Base-by-base conservation (phyloP, 208 protist species). In the Novymonas esmeraldas region DNA sequence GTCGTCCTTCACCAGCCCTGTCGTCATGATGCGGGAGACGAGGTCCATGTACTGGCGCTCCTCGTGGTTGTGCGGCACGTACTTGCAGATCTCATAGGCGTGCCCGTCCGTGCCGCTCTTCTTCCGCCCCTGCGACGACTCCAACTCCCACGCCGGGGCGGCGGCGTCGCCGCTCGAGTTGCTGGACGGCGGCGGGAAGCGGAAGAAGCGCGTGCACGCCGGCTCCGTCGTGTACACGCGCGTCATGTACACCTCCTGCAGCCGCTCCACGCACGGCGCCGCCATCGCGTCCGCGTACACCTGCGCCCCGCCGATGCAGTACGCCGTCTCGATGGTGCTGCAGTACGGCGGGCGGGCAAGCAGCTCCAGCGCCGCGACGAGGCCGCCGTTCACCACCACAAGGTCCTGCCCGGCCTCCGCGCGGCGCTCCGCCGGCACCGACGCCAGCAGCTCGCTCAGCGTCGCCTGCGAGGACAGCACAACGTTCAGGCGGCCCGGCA, bases 41-140 rank as follows among this genome's bases (percentile, higher is more conserved):
- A 98, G 84, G 6, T 95, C 63, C 26, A 98, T 76, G 74, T 98
- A 98, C 81, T 98, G 96, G 51, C 80, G 39, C 84, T 98, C 95
- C 70, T 98, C 95, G 2, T 52, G 38, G 74, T 97, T 97, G 50
- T 78, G 78, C 10, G 62, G 84, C n/a, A 92, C 78, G 62, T 84
- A 94, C 73, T 90, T 93, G 22, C 80, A 46, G 57, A 96, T 89
- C 55, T 78, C 73, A 64, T 91, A 95, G 22, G 76, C 60, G 29
- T 76, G 60, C 0, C 58, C 49, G 13, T 62, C 62, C 29, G 61
- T 66, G 14, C 57, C 59, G 44, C 82, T 92, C 45, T 36, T 66
- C 29, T 61, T 38, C 36, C 76, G 71, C 0, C 77, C 79, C 16
- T 59, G 57, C 14, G 73, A 67, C 29, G 39, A 77, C 68, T 87